Conservation (phyloP, 2,329 filamentous ascomycete genomes). For the Aschersonia sp. region DNA sequence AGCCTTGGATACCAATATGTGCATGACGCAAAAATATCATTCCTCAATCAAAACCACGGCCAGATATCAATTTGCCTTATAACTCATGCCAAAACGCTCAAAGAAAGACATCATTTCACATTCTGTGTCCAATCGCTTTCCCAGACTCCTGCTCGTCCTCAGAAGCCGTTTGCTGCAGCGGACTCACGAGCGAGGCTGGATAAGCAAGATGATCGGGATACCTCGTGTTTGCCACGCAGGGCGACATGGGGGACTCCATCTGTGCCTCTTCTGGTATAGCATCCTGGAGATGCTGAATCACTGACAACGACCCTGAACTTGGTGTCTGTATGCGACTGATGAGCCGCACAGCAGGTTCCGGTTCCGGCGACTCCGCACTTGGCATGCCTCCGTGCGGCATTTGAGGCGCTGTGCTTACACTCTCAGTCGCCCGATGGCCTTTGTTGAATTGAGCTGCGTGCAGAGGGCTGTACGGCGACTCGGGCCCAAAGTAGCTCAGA, state of each 20-base stretch:
- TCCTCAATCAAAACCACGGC: not conserved
- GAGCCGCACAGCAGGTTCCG: not conserved
- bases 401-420: not conserved
- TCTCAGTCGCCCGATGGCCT: not conserved
- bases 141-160: not conserved
- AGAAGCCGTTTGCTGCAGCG: not conserved
- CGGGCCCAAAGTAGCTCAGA: not conserved
- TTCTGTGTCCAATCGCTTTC: not conserved
- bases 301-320: not conserved
- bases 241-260: conserved; percentile 2
- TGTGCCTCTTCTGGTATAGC: conserved; percentile 1
- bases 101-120: no score
- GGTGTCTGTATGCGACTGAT: not conserved
- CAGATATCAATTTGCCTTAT: no score
- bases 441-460: not conserved
- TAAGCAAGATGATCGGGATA: conserved; percentile 8
- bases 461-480: not conserved
- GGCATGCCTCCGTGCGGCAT: not conserved
- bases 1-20: no score
- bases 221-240: not conserved
- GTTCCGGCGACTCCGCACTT: not conserved
- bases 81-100: no score
- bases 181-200: conserved; percentile 1
- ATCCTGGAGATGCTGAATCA: conserved; percentile 1
- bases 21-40: not conserved